Evolutionary conservation across 352 stramenopile genomes (phyloP), one percentile per base, ranked within the genome.

Genomic region (Phytophthora citricola): DNA sequence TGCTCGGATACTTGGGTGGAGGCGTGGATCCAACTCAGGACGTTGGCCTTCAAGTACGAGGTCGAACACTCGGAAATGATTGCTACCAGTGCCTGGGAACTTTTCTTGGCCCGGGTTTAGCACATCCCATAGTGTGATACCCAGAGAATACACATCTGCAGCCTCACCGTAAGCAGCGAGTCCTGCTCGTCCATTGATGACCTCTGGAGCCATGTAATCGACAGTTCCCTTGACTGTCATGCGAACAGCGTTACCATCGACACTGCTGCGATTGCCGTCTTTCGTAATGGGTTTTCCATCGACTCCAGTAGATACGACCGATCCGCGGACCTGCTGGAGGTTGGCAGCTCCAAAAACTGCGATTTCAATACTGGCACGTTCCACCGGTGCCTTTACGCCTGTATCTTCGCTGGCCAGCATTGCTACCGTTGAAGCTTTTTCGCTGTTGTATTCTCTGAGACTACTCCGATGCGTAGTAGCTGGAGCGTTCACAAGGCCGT

Each of bases 121-220:
- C 4, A 94, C 79, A 36, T 93, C 82, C 85, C 85, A 93, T 53
- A 93, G 76, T 5, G 83, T 91, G 44, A 93, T 85, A 29, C 60
- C 85, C 44, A 94, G 62, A n/a, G 79, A 82, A 56, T 90, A 93
- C 7, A 94, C 72, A 50, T 94, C 86, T 4, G 85, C 83, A 3
- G 78, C 78, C 58, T 93, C 83, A 1, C 72, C 78, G 56, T 94
- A 93, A 7, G 58, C 63, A 20, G 76, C 79, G 17, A 79, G 49
- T 9, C 79, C 81, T 26, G 71, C 77, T 4, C 78, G 68, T 22
- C 79, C 81, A 38, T 87, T 84, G 57, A 94, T 89, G n/a, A 94
- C 66, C 57, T 94, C 85, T 0, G 85, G 85, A 11, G 85, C 85
- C 85, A 92, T 94, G 79, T 91, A 92, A 48, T 84, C 76, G 9